Percentiles rank a stretch among this genome's conserved stretches.
Conservation (phyloP, 1,139 yeast genomes). For the Zygoascus meyerae region DNA sequence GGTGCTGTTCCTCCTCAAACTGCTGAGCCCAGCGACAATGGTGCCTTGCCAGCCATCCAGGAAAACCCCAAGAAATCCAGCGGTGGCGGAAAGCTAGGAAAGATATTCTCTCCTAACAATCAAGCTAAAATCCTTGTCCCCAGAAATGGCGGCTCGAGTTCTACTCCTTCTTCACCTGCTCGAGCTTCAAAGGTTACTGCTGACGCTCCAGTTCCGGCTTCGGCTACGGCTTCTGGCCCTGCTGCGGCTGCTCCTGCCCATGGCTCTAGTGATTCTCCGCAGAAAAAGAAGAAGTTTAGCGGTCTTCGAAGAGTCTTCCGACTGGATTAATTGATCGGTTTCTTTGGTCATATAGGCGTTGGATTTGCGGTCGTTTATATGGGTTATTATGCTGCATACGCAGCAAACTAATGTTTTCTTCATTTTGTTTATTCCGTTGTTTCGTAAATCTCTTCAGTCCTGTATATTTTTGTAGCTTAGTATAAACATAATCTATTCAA, state of each 20-base stretch:
- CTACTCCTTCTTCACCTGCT: neutral
- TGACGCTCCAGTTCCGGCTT: neutral
- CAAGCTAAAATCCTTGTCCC: constrained; percentile 27
- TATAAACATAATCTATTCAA: too few relatives aligned
- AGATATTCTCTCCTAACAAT: constrained; percentile 29
- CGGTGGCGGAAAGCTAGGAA: constrained; percentile 17
- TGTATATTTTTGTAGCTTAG: too few relatives aligned
- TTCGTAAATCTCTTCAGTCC: too few relatives aligned
- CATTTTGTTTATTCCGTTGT: too few relatives aligned
- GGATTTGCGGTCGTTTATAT: constrained; percentile 3
- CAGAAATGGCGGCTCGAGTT: constrained; percentile 3
- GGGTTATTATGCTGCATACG: neutral
- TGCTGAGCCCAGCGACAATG: neutral
- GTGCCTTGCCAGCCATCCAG: neutral
- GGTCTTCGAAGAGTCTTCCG: constrained; percentile 28
- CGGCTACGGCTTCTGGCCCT: constrained; percentile 6
- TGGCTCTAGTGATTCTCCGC: constrained; percentile 11
- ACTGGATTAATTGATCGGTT: constrained; percentile 13
- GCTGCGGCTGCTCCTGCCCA: neutral
- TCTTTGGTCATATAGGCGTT: constrained; percentile 1
- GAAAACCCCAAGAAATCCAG: neutral
- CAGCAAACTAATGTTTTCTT: too few relatives aligned
- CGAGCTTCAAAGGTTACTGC: neutral
- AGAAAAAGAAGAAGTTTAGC: constrained; percentile 28
- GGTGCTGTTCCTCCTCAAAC: neutral